A percentile compares a stretch with the other conserved stretches of the same genome.
phyloP scores from a whole-genome alignment of 192 early-diverging fungal genomes.

The Rhizophlyctis rosea region DNA sequence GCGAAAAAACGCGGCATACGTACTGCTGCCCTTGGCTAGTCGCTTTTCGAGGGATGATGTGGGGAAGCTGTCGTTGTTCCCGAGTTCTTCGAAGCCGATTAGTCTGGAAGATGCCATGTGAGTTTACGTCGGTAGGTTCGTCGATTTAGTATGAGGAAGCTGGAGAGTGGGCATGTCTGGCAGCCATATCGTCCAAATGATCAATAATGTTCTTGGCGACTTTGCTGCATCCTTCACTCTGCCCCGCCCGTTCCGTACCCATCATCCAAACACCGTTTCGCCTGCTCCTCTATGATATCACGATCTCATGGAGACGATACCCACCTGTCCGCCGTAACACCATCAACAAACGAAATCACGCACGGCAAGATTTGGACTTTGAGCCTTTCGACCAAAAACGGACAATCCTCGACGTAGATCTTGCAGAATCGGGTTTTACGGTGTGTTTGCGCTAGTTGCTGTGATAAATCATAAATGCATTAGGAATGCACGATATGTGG shows the following conservation, averaged over 20 bases:
- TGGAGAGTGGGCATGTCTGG: too few relatives aligned
- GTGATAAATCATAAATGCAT: constrained; percentile 3
- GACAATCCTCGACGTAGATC: constrained; percentile 82
- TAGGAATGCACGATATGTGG: not conserved
- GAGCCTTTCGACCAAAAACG: constrained; percentile 89
- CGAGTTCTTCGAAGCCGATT: constrained; percentile 92
- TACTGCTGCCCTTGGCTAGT: constrained; percentile 53
- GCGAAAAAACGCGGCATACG: too few relatives aligned
- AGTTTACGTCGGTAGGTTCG: not conserved
- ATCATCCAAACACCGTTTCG: too few relatives aligned
- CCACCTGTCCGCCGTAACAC: constrained; percentile 70
- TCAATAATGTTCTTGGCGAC: too few relatives aligned
- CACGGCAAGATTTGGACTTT: constrained; percentile 86
- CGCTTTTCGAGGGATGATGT: constrained; percentile 74
- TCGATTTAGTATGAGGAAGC: not conserved
- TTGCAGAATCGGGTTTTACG: constrained; percentile 84
- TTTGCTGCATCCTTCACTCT: not conserved
- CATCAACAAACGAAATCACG: constrained; percentile 74
- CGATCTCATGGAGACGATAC: not conserved
- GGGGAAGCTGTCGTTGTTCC: constrained; percentile 79
- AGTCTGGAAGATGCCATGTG: constrained; percentile 43
- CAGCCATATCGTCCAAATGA: too few relatives aligned
- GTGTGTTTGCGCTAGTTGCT: constrained; percentile 72
- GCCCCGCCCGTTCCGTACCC: too few relatives aligned
- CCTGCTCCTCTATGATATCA: not conserved